Evolutionary conservation across 768 basidiomycete genomes (phyloP).

Genomic region (Trametes cubensis): DNA sequence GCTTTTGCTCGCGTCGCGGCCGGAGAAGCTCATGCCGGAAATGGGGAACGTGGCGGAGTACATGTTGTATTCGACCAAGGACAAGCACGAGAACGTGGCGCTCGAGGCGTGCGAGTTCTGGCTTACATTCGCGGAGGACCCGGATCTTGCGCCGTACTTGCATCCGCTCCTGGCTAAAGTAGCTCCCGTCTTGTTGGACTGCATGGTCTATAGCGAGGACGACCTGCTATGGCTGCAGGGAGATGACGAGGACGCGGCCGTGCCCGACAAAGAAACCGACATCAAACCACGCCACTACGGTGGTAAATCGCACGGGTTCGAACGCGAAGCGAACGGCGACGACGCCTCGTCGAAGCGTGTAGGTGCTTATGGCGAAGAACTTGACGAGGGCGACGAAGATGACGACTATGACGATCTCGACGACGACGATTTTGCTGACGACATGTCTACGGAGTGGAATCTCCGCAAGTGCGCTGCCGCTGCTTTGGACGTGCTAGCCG

Average conservation of each 20-base stretch:
- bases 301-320: slow-evolving; percentile 80
- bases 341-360: slow-evolving; percentile 36
- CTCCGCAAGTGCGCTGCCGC: slow-evolving; percentile 97
- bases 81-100: slow-evolving; percentile 95
- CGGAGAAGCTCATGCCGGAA: slow-evolving; percentile 96
- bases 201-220: slow-evolving; percentile 96
- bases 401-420: slow-evolving; percentile 86
- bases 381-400: slow-evolving; percentile 83
- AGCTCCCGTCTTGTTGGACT: slow-evolving; percentile 92
- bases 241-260: slow-evolving; percentile 83
- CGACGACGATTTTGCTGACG: slow-evolving; percentile 93
- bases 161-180: slow-evolving; percentile 89
- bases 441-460: slow-evolving; percentile 98
- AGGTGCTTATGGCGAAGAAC: slow-evolving; percentile 81
- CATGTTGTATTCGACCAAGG: slow-evolving; percentile 98
- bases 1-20: slow-evolving; percentile 86
- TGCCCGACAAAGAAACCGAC: slow-evolving; percentile 93
- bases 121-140: slow-evolving; percentile 97
- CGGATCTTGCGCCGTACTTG: slow-evolving; percentile 80
- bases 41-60: slow-evolving; percentile 96
- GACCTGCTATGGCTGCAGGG: slow-evolving; percentile 95
- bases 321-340: slow-evolving; percentile 61
- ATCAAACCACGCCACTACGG: slow-evolving; percentile 97
- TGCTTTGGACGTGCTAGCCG: slow-evolving; percentile 94
- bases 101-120: slow-evolving; percentile 99